These are phyloP conservation scores for Globisporangium splendens DNA, from an alignment of 352 stramenopile species.

Conservation along the genomic window DNA sequence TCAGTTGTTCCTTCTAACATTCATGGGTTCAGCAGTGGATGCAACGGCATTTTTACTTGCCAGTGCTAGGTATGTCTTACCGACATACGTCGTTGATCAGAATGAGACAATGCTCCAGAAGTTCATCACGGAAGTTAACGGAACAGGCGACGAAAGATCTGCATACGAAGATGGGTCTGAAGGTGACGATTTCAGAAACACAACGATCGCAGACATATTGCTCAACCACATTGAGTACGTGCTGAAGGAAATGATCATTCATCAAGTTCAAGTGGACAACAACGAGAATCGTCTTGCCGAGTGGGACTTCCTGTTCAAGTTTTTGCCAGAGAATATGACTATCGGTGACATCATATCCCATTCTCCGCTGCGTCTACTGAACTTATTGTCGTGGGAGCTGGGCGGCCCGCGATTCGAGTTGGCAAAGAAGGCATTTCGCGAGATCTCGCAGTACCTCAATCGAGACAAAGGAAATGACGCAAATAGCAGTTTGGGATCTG, in stretches of 20 bases:
- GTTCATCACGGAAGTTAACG: conserved; percentile 38
- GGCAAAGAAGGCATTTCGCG: conserved; percentile 51
- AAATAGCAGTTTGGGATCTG: conserved; percentile 18
- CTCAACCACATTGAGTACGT: conserved; percentile 47
- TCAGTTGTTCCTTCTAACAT: conserved; percentile 51
- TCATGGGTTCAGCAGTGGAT: conserved; percentile 42
- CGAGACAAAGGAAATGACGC: conserved; percentile 22
- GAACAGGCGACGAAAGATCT: conserved; percentile 15
- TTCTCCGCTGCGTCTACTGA: conserved; percentile 49
- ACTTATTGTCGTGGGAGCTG: conserved; percentile 66
- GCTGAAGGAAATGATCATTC: conserved; percentile 62
- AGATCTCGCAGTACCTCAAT: conserved; percentile 45
- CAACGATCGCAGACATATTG: conserved; percentile 42
- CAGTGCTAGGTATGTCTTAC: conserved; percentile 53
- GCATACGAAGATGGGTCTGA: conserved; percentile 20
- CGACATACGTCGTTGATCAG: conserved; percentile 57
- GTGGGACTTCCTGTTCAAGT: conserved; percentile 73
- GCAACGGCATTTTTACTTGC: conserved; percentile 35
- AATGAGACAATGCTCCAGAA: conserved; percentile 48
- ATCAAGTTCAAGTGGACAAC: conserved; percentile 46
- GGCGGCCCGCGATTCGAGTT: conserved; percentile 43
- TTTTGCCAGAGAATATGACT: conserved; percentile 55
- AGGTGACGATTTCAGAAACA: conserved; percentile 15
- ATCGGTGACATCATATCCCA: conserved; percentile 57
- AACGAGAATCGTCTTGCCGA: conserved; percentile 51